A percentile compares a stretch with the other conserved stretches of the same genome.
phyloP scores from a whole-genome alignment of 495 filamentous ascomycete species.

The Tuber microsphaerosporum region DNA sequence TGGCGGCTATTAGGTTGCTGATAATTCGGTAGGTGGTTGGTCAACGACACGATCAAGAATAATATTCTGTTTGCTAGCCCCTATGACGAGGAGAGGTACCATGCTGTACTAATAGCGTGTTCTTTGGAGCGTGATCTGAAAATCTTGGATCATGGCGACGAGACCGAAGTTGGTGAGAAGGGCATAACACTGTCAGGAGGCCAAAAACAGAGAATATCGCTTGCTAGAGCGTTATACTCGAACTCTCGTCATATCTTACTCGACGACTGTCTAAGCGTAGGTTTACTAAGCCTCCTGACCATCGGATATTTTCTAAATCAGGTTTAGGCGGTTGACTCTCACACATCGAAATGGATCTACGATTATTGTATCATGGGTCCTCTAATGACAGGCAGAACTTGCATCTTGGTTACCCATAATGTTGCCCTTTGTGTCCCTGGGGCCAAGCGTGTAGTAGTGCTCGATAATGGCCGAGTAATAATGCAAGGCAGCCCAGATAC shows the following conservation, averaged over 20 bases:
- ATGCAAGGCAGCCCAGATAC: conserved; percentile 69
- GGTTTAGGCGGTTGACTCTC: conserved; percentile 76
- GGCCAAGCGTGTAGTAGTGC: conserved; percentile 69
- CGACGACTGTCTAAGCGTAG: conserved; percentile 79
- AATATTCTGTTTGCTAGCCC: conserved; percentile 90
- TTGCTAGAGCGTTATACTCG: conserved; percentile 89
- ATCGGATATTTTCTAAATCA: neutral
- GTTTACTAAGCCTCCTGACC: neutral
- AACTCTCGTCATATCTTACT: conserved; percentile 82
- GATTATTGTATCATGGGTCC: conserved; percentile 83
- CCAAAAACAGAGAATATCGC: conserved; percentile 94
- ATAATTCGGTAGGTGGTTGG: conserved; percentile 57
- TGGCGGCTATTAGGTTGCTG: neutral
- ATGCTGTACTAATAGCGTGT: conserved; percentile 80
- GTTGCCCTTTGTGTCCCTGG: conserved; percentile 71
- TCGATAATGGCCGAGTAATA: conserved; percentile 77
- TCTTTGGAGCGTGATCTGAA: conserved; percentile 87
- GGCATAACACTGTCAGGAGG: conserved; percentile 94
- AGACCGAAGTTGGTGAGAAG: conserved; percentile 94
- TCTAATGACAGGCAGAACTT: conserved; percentile 80
- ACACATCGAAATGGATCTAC: conserved; percentile 98
- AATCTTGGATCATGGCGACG: conserved; percentile 85
- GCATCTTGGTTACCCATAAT: conserved; percentile 97
- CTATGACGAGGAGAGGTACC: conserved; percentile 76
- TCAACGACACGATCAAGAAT: conserved; percentile 90